phyloP scores from a whole-genome alignment of 768 basidiomycete species.

The Rhodotorula graminis region DNA sequence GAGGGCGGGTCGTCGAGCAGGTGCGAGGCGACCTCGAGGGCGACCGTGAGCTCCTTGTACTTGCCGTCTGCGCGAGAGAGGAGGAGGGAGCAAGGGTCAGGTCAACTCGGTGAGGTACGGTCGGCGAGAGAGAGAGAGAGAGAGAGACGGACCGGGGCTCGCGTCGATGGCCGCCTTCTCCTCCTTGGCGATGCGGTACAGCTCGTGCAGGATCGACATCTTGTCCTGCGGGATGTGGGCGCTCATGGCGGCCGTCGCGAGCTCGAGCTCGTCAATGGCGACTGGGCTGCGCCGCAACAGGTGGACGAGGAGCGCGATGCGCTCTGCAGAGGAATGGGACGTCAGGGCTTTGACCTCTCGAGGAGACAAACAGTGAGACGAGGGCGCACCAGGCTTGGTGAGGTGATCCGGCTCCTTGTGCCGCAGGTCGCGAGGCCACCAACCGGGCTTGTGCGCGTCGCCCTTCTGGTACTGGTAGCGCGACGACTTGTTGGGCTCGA shows the following conservation, averaged over 20 bases:
- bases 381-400: conserved; percentile 46
- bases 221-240: conserved; percentile 45
- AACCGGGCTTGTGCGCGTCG: conserved; percentile 47
- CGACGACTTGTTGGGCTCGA: conserved; percentile 50
- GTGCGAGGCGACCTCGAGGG: not conserved
- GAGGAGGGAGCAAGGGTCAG: too few species aligned
- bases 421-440: conserved; percentile 49
- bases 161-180: conserved; percentile 29
- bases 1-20: not conserved
- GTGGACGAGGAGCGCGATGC: conserved; percentile 44
- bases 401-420: conserved; percentile 51
- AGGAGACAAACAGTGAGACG: too few species aligned
- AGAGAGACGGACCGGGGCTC: not conserved
- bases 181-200: conserved; percentile 48
- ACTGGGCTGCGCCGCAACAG: conserved; percentile 45
- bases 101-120: too few species aligned
- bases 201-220: conserved; percentile 44
- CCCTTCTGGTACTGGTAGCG: conserved; percentile 50
- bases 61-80: not conserved
- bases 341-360: too few species aligned
- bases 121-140: too few species aligned
- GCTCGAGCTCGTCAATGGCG: conserved; percentile 45
- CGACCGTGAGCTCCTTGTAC: conserved; percentile 4
- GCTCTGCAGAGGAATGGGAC: conserved; percentile 44
- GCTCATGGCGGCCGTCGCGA: conserved; percentile 44